These are phyloP conservation scores for Phytophthora pistaciae DNA, from an alignment of 352 stramenopile genomes.

Conservation along the genomic window DNA sequence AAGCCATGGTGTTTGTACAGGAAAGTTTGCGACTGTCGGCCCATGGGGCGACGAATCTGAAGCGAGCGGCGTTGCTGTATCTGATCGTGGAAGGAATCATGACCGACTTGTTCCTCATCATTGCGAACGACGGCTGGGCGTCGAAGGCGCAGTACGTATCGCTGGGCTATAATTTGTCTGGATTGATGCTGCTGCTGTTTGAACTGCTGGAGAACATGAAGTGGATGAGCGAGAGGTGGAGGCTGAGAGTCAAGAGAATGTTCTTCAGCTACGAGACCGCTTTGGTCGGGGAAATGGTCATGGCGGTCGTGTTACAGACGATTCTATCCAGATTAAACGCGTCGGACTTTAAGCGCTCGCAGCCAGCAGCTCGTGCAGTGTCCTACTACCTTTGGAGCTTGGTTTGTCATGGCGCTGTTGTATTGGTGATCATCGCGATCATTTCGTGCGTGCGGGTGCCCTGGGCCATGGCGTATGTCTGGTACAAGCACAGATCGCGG, in stretches of 20 bases:
- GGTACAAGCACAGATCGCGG: constrained; percentile 8
- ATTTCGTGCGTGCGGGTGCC: constrained; percentile 1
- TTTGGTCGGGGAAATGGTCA: constrained; percentile 9
- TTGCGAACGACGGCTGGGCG: constrained; percentile 15
- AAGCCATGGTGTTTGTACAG: constrained; percentile 9
- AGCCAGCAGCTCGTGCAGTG: neutral
- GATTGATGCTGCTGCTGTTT: constrained; percentile 13
- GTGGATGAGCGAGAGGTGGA: constrained; percentile 2
- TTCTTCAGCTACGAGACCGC: constrained; percentile 18
- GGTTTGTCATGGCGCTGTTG: constrained; percentile 1
- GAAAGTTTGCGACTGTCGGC: constrained; percentile 7
- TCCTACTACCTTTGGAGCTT: constrained; percentile 17
- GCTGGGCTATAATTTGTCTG: constrained; percentile 12
- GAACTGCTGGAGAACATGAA: constrained; percentile 11
- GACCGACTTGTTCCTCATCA: constrained; percentile 21
- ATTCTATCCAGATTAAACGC: constrained; percentile 5
- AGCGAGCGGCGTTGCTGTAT: constrained; percentile 8
- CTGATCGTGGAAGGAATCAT: constrained; percentile 8
- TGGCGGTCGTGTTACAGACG: constrained; percentile 6
- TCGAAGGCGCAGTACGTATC: constrained; percentile 11
- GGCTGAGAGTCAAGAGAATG: constrained; percentile 3
- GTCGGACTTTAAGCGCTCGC: constrained; percentile 13
- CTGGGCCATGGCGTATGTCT: neutral
- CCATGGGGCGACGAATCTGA: constrained; percentile 5
- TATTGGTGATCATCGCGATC: neutral